These are phyloP conservation scores for Nephelium lappaceum DNA, from an alignment of 345 rosid species.

Conservation along the genomic window DNA sequence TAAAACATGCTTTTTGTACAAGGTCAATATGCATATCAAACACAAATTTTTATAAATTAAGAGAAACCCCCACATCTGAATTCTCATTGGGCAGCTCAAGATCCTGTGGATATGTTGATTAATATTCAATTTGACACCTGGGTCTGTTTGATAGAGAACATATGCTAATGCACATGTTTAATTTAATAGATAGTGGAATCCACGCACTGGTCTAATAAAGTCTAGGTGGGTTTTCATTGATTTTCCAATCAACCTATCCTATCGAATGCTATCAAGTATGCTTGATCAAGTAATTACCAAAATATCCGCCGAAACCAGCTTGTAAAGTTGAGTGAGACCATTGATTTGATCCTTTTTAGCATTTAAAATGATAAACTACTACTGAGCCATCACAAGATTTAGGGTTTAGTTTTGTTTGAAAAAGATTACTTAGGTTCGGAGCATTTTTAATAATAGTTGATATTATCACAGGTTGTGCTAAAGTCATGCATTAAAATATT, in stretches of 20 bases:
- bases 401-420: not conserved
- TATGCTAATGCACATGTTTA: not conserved
- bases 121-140: conserved; percentile 15
- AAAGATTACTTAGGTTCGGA: not conserved
- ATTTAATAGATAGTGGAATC: conserved; percentile 20
- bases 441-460: no score
- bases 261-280: not conserved
- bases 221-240: conserved; percentile 6
- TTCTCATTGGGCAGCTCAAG: conserved; percentile 12
- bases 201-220: conserved; percentile 8
- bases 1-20: not conserved
- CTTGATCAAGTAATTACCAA: not conserved
- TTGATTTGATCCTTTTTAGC: conserved; percentile 4
- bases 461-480: no score
- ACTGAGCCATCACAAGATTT: not conserved
- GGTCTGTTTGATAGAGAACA: not conserved
- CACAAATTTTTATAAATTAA: not conserved
- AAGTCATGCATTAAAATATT: no score
- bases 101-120: conserved; percentile 20
- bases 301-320: not conserved
- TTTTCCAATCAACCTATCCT: not conserved
- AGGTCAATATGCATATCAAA: conserved; percentile 13
- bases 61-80: not conserved
- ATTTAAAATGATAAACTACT: not conserved
- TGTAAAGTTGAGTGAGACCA: conserved; percentile 10